A percentile compares a stretch with the other conserved stretches of the same genome.
Evolutionary conservation across 2,329 filamentous ascomycete species (phyloP).

Genomic region (Nigrograna mackinnonii): DNA sequence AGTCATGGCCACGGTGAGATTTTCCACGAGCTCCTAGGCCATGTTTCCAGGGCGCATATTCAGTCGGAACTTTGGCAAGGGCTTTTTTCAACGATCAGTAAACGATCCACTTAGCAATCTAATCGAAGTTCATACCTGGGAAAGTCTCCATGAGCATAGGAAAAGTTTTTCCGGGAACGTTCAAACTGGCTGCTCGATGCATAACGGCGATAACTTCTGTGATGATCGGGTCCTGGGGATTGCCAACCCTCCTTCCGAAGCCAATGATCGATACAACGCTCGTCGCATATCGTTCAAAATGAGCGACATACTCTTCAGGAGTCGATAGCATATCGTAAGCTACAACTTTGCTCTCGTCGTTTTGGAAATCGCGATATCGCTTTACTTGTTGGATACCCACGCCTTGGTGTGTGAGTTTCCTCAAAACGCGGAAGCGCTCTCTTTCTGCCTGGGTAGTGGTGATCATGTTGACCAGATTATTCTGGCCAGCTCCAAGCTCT

Average conservation of each 20-base stretch:
- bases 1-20: constrained; percentile 33
- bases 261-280: constrained; percentile 59
- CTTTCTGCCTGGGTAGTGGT: constrained; percentile 31
- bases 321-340: constrained; percentile 51
- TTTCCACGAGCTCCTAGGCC: constrained; percentile 29
- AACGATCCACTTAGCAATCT: too few relatives aligned
- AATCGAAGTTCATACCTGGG: constrained; percentile 39
- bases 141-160: constrained; percentile 61
- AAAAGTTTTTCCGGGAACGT: constrained; percentile 52
- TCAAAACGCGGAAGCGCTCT: constrained; percentile 33
- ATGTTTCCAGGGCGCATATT: constrained; percentile 38
- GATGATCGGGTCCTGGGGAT: constrained; percentile 57
- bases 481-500: constrained; percentile 37
- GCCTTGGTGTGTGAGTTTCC: constrained; percentile 39
- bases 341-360: constrained; percentile 61
- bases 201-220: constrained; percentile 60
- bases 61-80: constrained; percentile 27
- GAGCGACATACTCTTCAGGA: constrained; percentile 53
- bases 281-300: constrained; percentile 57
- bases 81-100: too few relatives aligned
- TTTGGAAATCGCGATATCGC: constrained; percentile 60
- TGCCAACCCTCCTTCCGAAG: constrained; percentile 56
- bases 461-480: constrained; percentile 40
- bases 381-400: constrained; percentile 56
- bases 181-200: constrained; percentile 58